These are phyloP conservation scores for Astraeus odoratus DNA, from an alignment of 768 basidiomycete species.

Conservation along the genomic window DNA sequence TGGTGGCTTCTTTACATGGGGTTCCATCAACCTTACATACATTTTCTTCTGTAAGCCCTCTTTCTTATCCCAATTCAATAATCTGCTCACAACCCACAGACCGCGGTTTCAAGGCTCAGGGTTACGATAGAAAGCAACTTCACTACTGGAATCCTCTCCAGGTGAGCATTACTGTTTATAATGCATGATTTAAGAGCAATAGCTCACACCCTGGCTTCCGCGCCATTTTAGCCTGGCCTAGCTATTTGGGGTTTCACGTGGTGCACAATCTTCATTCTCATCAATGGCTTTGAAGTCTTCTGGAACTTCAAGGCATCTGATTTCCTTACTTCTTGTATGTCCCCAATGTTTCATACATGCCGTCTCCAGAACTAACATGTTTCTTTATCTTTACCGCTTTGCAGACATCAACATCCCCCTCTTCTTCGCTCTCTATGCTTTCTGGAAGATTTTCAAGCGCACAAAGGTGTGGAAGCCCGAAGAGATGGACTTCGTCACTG, in stretches of 20 bases:
- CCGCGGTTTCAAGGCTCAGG: slow-evolving; percentile 64
- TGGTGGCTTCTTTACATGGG: slow-evolving; percentile 65
- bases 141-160: slow-evolving; percentile 55
- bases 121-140: slow-evolving; percentile 47
- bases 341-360: background rate
- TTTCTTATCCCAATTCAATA: background rate
- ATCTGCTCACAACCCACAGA: slow-evolving; percentile 28
- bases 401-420: slow-evolving; percentile 30
- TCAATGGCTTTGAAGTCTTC: slow-evolving; percentile 54
- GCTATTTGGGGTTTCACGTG: slow-evolving; percentile 66
- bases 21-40: slow-evolving; percentile 64
- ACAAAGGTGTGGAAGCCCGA: slow-evolving; percentile 41
- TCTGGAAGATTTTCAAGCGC: slow-evolving; percentile 15
- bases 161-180: slow-evolving; percentile 2
- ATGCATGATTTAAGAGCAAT: background rate
- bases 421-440: slow-evolving; percentile 14
- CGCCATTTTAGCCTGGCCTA: slow-evolving; percentile 39
- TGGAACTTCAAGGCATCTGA: slow-evolving; percentile 48
- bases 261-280: slow-evolving; percentile 52
- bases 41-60: slow-evolving; percentile 53
- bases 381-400: background rate
- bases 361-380: background rate
- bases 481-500: slow-evolving; percentile 70
- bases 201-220: background rate
- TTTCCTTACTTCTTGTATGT: slow-evolving; percentile 45